Percentiles rank a stretch among this genome's conserved stretches.
Evolutionary conservation across 2,329 filamentous ascomycete genomes (phyloP).

Genomic region (Aureobasidium leucospermi): DNA sequence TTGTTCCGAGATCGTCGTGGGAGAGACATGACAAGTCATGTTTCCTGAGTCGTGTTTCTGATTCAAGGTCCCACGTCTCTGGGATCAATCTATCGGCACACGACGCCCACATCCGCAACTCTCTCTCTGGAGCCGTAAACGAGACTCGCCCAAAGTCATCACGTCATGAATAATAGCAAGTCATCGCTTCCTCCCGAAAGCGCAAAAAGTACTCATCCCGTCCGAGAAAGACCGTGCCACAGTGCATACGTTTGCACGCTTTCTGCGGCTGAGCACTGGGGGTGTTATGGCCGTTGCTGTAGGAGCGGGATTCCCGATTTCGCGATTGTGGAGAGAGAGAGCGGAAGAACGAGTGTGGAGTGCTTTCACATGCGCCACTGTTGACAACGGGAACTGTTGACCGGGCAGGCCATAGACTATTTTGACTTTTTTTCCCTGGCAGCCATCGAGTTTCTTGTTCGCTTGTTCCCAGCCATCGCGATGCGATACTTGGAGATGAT

Average conservation of each 20-base stretch:
- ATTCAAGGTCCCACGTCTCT: background rate
- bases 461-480: too few relatives aligned
- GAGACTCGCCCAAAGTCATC: background rate
- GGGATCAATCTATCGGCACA: background rate
- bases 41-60: background rate
- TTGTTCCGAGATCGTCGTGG: background rate
- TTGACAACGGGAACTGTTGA: background rate
- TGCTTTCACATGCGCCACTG: background rate
- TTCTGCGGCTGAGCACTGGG: background rate
- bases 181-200: background rate
- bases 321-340: background rate
- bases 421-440: too few relatives aligned
- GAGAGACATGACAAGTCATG: background rate
- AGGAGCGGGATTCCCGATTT: constrained; percentile 1
- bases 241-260: background rate
- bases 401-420: background rate
- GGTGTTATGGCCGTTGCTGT: constrained; percentile 1
- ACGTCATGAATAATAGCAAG: background rate
- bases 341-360: background rate
- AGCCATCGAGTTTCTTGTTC: too few relatives aligned
- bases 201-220: background rate
- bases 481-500: too few relatives aligned
- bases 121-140: background rate
- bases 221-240: background rate
- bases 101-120: background rate